Conservation (phyloP, 176 grass and related monocot species). For the Paspalum vaginatum region DNA sequence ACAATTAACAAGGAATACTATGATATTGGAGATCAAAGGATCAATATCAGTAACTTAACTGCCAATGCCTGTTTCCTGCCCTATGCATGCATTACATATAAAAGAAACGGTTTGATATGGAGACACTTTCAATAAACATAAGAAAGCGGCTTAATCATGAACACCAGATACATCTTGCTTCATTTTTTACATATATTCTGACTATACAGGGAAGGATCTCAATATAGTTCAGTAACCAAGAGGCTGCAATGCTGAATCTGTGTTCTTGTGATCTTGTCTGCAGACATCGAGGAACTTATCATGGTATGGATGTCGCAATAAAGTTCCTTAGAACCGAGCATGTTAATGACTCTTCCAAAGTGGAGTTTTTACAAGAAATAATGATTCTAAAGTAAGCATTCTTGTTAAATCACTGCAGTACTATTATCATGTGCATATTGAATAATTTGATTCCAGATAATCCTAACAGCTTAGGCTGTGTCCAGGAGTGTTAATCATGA, state of each 20-base stretch:
- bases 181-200: not conserved
- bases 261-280: slow-evolving; percentile 31
- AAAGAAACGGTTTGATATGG: slow-evolving; percentile 19
- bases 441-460: slow-evolving; percentile 36
- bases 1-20: slow-evolving; percentile 1
- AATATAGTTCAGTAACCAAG: slow-evolving; percentile 12
- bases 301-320: slow-evolving; percentile 79
- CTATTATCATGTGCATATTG: not conserved
- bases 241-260: too few relatives aligned
- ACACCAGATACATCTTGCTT: not conserved
- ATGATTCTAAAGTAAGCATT: slow-evolving; percentile 73
- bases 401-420: slow-evolving; percentile 34
- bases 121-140: not conserved
- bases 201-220: not conserved
- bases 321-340: slow-evolving; percentile 77
- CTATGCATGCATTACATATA: slow-evolving; percentile 11
- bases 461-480: slow-evolving; percentile 31
- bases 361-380: slow-evolving; percentile 97
- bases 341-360: slow-evolving; percentile 66
- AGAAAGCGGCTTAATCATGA: not conserved
- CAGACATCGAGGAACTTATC: slow-evolving; percentile 82
- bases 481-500: slow-evolving; percentile 86
- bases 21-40: not conserved
- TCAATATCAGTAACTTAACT: not conserved
- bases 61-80: slow-evolving; percentile 1